Conservation (phyloP, 2,329 filamentous ascomycete species). For the Apiospora phragmitis region DNA sequence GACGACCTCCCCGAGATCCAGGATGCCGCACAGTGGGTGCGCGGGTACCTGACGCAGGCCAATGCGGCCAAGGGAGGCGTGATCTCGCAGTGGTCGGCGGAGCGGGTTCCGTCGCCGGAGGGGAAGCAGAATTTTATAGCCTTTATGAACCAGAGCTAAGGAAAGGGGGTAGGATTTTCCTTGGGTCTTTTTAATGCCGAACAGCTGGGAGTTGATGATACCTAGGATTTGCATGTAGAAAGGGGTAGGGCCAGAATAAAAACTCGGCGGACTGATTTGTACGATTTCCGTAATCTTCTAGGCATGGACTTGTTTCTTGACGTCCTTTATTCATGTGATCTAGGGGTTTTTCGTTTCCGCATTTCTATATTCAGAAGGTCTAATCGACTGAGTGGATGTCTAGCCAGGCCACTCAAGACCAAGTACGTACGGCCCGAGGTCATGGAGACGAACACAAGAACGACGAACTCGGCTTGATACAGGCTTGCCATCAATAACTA, state of each 20-base stretch:
- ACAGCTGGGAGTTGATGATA: conserved; percentile 7
- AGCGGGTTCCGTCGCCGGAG: conserved; percentile 58
- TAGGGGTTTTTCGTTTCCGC: neutral
- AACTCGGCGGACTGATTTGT: conserved; percentile 1
- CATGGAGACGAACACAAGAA: neutral
- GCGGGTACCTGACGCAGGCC: conserved; percentile 73
- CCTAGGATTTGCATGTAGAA: conserved; percentile 8
- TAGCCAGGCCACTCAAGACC: neutral
- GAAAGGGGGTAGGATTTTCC: neutral
- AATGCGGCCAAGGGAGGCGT: conserved; percentile 72
- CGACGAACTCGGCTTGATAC: neutral
- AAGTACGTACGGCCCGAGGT: neutral
- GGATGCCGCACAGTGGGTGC: conserved; percentile 83
- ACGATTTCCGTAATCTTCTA: neutral
- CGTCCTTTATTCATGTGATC: neutral
- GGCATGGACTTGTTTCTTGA: neutral
- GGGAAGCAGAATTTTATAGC: conserved; percentile 53
- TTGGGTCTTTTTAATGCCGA: conserved; percentile 7
- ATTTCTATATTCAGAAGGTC: neutral
- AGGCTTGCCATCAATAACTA: neutral
- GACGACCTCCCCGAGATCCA: conserved; percentile 88
- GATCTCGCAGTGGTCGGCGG: conserved; percentile 71
- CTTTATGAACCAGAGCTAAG: conserved; percentile 40
- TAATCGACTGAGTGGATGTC: neutral
- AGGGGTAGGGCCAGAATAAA: conserved; percentile 4